These are phyloP conservation scores for Pholiota adiposa DNA, from an alignment of 1,284 basidiomycete genomes.

Conservation along the genomic window DNA sequence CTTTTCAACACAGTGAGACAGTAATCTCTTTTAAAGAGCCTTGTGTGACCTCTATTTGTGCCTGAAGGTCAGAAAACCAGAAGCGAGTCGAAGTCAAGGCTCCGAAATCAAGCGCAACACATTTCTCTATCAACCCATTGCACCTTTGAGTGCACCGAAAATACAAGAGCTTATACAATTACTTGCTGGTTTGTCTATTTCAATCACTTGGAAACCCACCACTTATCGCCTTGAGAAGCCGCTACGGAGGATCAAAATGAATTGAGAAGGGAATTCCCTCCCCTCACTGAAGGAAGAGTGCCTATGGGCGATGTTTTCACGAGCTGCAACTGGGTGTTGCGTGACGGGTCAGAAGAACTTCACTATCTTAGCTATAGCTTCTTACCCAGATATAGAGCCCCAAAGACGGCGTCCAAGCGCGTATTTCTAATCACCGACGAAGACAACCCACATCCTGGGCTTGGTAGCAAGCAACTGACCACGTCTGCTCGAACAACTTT, in stretches of 20 bases:
- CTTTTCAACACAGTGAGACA: conserved; percentile 88
- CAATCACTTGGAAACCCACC: background rate
- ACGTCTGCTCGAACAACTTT: conserved; percentile 74
- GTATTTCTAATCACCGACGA: conserved; percentile 94
- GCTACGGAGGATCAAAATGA: conserved; percentile 60
- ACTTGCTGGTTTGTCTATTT: conserved; percentile 60
- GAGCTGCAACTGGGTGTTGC: conserved; percentile 85
- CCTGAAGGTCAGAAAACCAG: conserved; percentile 52
- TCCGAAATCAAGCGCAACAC: conserved; percentile 79
- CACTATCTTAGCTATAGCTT: background rate
- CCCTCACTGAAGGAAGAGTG: conserved; percentile 54
- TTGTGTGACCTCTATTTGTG: conserved; percentile 26
- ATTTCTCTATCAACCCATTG: conserved; percentile 77
- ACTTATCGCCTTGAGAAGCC: conserved; percentile 40
- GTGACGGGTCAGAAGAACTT: conserved; percentile 71
- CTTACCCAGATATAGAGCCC: conserved; percentile 56
- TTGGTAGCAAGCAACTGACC: conserved; percentile 55
- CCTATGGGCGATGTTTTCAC: conserved; percentile 86
- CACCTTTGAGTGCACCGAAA: conserved; percentile 78
- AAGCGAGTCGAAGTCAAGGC: conserved; percentile 50
- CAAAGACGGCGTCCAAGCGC: conserved; percentile 86
- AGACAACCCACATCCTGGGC: conserved; percentile 63
- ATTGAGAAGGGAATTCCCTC: conserved; percentile 64
- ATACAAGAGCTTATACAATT: conserved; percentile 77
- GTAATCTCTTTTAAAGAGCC: background rate